Conservation (phyloP, 768 basidiomycete genomes). For the Trametes maxima region DNA sequence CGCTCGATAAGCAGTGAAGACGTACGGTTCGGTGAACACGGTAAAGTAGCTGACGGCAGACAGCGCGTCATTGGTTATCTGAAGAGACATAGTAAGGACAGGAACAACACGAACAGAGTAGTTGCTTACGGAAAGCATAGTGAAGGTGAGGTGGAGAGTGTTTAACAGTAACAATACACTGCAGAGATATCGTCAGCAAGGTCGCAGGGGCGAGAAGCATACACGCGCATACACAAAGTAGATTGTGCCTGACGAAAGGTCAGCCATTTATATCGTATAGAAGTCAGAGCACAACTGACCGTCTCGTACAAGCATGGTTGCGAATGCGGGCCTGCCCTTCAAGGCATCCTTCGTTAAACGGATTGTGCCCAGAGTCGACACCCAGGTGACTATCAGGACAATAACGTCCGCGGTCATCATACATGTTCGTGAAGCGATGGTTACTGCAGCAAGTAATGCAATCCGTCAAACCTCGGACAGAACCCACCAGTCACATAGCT, state of each 20-base stretch:
- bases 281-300: neutral
- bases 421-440: constrained; percentile 9
- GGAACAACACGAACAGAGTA: too few relatives aligned
- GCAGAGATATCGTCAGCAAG: neutral
- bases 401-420: constrained; percentile 9
- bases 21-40: constrained; percentile 15
- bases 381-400: constrained; percentile 10
- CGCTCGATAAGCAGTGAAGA: neutral
- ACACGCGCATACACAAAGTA: neutral
- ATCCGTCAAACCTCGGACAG: neutral
- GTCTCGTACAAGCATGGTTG: constrained; percentile 1
- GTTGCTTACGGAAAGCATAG: constrained; percentile 4
- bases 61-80: constrained; percentile 2
- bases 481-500: neutral
- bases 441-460: neutral
- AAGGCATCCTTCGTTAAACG: neutral
- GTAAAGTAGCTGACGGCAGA: constrained; percentile 10
- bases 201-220: neutral
- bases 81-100: neutral
- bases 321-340: constrained; percentile 1
- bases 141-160: constrained; percentile 8
- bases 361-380: neutral
- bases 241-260: neutral
- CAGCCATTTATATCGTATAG: neutral
- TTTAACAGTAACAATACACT: constrained; percentile 8